These are phyloP conservation scores for Pisolithus orientalis DNA, from an alignment of 768 basidiomycete species.

Conservation along the genomic window DNA sequence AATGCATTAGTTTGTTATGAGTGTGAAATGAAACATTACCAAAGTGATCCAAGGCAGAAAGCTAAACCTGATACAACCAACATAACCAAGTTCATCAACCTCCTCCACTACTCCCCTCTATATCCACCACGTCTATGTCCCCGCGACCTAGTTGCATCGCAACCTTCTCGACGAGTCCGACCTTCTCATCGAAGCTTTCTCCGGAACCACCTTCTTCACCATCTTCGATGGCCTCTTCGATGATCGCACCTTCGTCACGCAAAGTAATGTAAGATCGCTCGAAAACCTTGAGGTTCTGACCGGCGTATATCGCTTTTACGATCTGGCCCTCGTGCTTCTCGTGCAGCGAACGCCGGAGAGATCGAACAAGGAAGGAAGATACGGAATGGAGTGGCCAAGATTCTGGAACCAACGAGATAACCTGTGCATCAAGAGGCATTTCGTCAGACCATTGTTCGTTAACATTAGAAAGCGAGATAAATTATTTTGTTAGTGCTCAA, in stretches of 20 bases:
- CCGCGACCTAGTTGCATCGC: conserved; percentile 2
- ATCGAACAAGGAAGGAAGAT: conserved; percentile 73
- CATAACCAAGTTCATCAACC: neutral
- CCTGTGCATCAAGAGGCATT: conserved; percentile 29
- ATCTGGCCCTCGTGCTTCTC: conserved; percentile 64
- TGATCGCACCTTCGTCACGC: conserved; percentile 57
- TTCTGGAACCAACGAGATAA: conserved; percentile 60
- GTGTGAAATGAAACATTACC: no score
- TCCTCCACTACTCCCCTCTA: conserved; percentile 10
- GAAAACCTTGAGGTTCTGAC: conserved; percentile 72
- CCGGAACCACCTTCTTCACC: conserved; percentile 28
- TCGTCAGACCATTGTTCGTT: neutral
- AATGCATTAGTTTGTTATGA: no score
- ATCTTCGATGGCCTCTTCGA: conserved; percentile 55
- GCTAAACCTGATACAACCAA: no score
- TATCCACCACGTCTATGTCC: conserved; percentile 8
- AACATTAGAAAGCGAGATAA: neutral
- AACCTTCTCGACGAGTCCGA: conserved; percentile 18
- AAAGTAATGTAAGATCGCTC: conserved; percentile 53
- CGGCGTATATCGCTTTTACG: conserved; percentile 69
- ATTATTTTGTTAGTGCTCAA: neutral
- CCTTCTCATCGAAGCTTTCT: conserved; percentile 40
- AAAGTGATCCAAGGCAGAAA: no score
- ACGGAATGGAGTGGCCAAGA: conserved; percentile 71
- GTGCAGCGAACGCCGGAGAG: conserved; percentile 72